A percentile compares a stretch with the other conserved stretches of the same genome.
phyloP scores from a whole-genome alignment of 83 land plant species.

The Isoetes engelmannii region DNA sequence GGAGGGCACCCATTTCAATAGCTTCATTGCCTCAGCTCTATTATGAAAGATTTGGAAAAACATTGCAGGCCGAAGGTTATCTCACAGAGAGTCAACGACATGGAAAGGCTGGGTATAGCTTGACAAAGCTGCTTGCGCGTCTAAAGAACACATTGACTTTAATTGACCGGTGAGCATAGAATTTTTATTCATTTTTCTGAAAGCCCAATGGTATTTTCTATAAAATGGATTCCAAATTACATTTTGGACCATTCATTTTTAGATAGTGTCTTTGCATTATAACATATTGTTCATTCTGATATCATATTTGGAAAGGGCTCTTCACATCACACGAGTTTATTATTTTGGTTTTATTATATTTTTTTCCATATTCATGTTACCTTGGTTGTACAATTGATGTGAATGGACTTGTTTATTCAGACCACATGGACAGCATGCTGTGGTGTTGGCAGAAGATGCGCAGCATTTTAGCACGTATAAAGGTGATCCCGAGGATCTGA shows the following conservation, averaged over 20 bases:
- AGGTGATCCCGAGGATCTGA: conserved; percentile 20
- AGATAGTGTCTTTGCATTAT: too few species aligned
- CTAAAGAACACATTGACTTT: conserved; percentile 62
- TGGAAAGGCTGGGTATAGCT: conserved; percentile 89
- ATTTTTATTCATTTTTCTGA: too few species aligned
- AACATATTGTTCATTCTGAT: too few species aligned
- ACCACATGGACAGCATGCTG: conserved; percentile 94
- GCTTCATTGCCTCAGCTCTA: conserved; percentile 73
- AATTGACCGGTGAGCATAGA: conserved; percentile 56
- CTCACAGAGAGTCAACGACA: conserved; percentile 95
- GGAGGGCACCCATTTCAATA: conserved; percentile 72
- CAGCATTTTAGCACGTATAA: conserved; percentile 30
- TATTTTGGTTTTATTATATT: too few species aligned
- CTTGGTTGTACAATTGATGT: too few species aligned
- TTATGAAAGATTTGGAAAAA: conserved; percentile 63
- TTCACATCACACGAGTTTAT: too few species aligned
- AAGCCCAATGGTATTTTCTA: too few species aligned
- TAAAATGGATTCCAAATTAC: too few species aligned
- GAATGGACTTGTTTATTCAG: conserved; percentile 30
- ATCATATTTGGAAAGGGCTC: too few species aligned
- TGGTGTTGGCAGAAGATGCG: conserved; percentile 88
- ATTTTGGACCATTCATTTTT: too few species aligned
- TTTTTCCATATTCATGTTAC: too few species aligned
- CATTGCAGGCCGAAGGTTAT: conserved; percentile 81
- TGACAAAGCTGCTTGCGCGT: conserved; percentile 87